Percentiles rank a stretch among this genome's conserved stretches.
These are phyloP conservation scores for Phytophthora hybrid DNA, from an alignment of 352 stramenopile genomes.

Conservation along the genomic window DNA sequence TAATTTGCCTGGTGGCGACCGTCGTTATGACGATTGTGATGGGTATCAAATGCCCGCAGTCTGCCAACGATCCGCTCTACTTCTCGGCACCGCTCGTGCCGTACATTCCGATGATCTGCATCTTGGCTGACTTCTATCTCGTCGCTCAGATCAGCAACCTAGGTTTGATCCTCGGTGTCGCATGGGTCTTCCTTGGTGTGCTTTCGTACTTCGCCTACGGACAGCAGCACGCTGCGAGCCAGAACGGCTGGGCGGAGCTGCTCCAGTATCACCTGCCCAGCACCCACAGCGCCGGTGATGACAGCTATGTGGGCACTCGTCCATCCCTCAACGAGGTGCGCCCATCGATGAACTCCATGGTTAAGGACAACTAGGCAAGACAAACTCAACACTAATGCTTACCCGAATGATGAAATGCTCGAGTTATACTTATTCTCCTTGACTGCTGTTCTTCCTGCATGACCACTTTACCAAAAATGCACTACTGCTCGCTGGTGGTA, in stretches of 20 bases:
- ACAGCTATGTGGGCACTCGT: slow-evolving; percentile 46
- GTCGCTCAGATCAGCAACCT: slow-evolving; percentile 53
- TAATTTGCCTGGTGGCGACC: slow-evolving; percentile 44
- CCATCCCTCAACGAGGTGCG: slow-evolving; percentile 56
- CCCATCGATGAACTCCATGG: slow-evolving; percentile 55
- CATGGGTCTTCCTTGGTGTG: slow-evolving; percentile 48
- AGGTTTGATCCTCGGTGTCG: slow-evolving; percentile 46
- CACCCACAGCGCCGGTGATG: slow-evolving; percentile 34
- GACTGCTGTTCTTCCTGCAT: slow-evolving; percentile 13
- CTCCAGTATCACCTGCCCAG: slow-evolving; percentile 43
- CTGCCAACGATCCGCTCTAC: slow-evolving; percentile 36
- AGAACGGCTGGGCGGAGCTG: slow-evolving; percentile 50
- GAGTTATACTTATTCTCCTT: slow-evolving; percentile 31
- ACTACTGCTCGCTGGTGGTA: not conserved
- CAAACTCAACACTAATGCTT: not conserved
- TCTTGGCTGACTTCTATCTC: slow-evolving; percentile 61
- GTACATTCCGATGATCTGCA: slow-evolving; percentile 52
- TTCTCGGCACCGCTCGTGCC: slow-evolving; percentile 58
- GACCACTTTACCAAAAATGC: slow-evolving; percentile 24
- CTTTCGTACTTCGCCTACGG: slow-evolving; percentile 64
- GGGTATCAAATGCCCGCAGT: slow-evolving; percentile 51
- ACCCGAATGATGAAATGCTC: slow-evolving; percentile 16
- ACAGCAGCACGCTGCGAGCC: slow-evolving; percentile 49
- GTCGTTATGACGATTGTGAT: slow-evolving; percentile 38
- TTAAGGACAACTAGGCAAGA: slow-evolving; percentile 36